phyloP scores from a whole-genome alignment of 257 asterid species.

The Nicotiana attenuata region DNA sequence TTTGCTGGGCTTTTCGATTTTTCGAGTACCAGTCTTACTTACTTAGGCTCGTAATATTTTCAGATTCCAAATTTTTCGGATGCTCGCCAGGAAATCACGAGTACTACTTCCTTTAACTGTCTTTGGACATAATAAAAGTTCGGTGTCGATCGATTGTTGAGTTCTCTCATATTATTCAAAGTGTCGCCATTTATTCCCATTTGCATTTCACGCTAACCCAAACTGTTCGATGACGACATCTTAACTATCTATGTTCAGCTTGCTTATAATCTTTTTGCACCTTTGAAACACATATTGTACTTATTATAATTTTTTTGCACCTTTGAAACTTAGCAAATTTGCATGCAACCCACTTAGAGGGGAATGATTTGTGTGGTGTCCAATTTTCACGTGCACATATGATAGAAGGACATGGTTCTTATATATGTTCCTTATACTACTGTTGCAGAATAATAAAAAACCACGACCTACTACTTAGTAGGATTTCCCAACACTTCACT shows the following conservation, averaged over 20 bases:
- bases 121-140: background rate
- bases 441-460: no score
- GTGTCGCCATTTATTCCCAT: background rate
- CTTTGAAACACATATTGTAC: background rate
- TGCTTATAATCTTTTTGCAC: background rate
- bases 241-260: background rate
- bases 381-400: no score
- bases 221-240: no score
- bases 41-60: background rate
- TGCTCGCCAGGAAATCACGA: no score
- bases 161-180: background rate
- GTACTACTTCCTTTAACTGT: background rate
- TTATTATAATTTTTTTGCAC: no score
- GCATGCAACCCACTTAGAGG: background rate
- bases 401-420: no score
- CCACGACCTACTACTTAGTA: no score
- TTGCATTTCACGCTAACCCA: no score
- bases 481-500: no score
- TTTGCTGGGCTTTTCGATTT: background rate
- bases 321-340: background rate
- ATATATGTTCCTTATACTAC: no score
- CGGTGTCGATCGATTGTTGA: background rate
- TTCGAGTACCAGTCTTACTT: background rate
- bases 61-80: background rate
- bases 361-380: no score